Percentiles rank a stretch among this genome's conserved stretches.
phyloP scores from a whole-genome alignment of 495 filamentous ascomycete genomes.

The Penicillium ucsense region DNA sequence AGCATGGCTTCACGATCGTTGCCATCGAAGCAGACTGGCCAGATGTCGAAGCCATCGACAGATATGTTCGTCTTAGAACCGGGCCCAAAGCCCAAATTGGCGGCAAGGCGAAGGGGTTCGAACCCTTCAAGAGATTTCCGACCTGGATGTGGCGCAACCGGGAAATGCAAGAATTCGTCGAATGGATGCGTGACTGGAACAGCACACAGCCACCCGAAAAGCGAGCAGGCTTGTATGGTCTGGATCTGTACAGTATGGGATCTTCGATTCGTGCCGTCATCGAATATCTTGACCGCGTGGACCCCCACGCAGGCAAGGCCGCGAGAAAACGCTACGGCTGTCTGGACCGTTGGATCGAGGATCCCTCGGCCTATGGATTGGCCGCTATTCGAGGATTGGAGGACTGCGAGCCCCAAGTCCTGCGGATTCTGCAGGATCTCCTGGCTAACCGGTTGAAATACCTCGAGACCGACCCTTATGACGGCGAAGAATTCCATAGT shows the following conservation, averaged over 20 bases:
- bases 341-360: slow-evolving; percentile 42
- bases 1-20: slow-evolving; percentile 47
- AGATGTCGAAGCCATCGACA: slow-evolving; percentile 45
- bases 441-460: slow-evolving; percentile 39
- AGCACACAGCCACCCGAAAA: slow-evolving; percentile 17
- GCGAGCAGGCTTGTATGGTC: slow-evolving; percentile 41
- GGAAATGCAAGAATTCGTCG: slow-evolving; percentile 46
- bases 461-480: slow-evolving; percentile 8
- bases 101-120: slow-evolving; percentile 16
- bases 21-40: slow-evolving; percentile 53
- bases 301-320: slow-evolving; percentile 33
- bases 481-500: slow-evolving; percentile 45
- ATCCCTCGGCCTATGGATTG: slow-evolving; percentile 44
- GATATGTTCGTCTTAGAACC: slow-evolving; percentile 43
- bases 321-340: slow-evolving; percentile 39
- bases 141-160: slow-evolving; percentile 56
- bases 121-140: slow-evolving; percentile 45
- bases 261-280: slow-evolving; percentile 42
- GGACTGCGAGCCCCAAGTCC: slow-evolving; percentile 40
- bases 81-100: slow-evolving; percentile 26
- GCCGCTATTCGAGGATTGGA: slow-evolving; percentile 34
- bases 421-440: slow-evolving; percentile 38
- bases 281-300: slow-evolving; percentile 42
- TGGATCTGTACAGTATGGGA: slow-evolving; percentile 48
- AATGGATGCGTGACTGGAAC: slow-evolving; percentile 46